Evolutionary conservation across 352 stramenopile species (phyloP).

Genomic region (Pythium apleroticum): DNA sequence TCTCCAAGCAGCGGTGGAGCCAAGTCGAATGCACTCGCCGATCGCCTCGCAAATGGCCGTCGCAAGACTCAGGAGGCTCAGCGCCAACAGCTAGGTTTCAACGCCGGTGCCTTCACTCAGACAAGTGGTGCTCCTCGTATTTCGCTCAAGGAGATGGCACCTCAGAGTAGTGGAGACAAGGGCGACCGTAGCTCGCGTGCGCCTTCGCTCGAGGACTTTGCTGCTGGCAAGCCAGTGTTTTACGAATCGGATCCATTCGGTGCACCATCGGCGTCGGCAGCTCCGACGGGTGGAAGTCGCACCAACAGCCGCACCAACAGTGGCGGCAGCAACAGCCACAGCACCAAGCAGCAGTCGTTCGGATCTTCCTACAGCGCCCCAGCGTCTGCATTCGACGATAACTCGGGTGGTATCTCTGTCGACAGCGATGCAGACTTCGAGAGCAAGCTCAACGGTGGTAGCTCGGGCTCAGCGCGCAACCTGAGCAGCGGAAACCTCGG

Average conservation of each 20-base stretch:
- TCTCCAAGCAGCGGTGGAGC: conserved; percentile 20
- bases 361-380: not conserved
- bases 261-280: not conserved
- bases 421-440: conserved; percentile 32
- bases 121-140: conserved; percentile 39
- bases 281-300: conserved; percentile 13
- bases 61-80: conserved; percentile 73
- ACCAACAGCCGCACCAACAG: conserved; percentile 15
- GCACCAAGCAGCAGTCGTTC: not conserved
- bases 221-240: conserved; percentile 33
- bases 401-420: conserved; percentile 10
- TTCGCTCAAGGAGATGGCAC: conserved; percentile 59
- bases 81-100: conserved; percentile 59
- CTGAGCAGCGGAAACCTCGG: conserved; percentile 24
- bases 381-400: conserved; percentile 18
- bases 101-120: conserved; percentile 48
- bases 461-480: conserved; percentile 14
- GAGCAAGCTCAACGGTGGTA: conserved; percentile 25
- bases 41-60: conserved; percentile 57
- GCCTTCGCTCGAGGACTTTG: conserved; percentile 56
- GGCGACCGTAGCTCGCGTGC: conserved; percentile 14
- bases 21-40: conserved; percentile 65
- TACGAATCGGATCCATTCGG: conserved; percentile 25
- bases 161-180: conserved; percentile 8
- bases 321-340: not conserved